Conservation (phyloP, 192 early-diverging fungal species). For the Umbelopsis ramanniana region DNA sequence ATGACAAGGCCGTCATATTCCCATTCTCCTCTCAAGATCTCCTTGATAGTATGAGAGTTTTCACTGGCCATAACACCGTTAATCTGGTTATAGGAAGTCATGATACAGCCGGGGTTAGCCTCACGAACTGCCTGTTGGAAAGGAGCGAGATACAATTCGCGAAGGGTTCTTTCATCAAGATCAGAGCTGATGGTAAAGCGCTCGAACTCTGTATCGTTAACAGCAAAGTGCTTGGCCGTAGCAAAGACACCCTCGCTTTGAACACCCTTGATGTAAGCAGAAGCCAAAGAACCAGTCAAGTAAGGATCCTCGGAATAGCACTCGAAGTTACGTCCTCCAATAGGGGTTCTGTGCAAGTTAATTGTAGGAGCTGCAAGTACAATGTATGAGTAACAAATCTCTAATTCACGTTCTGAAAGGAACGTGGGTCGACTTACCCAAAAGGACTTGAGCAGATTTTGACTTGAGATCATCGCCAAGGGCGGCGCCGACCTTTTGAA, state of each 20-base stretch:
- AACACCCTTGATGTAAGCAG: constrained; percentile 52
- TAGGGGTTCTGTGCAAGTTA: constrained; percentile 24
- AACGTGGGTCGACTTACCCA: neutral
- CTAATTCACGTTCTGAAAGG: neutral
- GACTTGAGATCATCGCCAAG: constrained; percentile 11
- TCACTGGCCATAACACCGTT: neutral
- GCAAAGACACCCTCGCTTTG: constrained; percentile 58
- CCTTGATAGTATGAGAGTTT: neutral
- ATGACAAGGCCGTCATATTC: constrained; percentile 6
- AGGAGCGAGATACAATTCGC: constrained; percentile 5
- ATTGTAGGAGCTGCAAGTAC: constrained; percentile 13
- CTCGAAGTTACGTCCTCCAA: constrained; percentile 25
- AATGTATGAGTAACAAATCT: neutral
- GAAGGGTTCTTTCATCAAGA: neutral
- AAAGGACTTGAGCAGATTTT: constrained; percentile 20
- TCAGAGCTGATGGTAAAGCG: constrained; percentile 9
- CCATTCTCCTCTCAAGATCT: constrained; percentile 15
- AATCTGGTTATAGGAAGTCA: constrained; percentile 15
- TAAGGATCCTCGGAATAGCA: constrained; percentile 49
- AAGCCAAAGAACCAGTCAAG: constrained; percentile 52
- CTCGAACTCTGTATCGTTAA: constrained; percentile 39
- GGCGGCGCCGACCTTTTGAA: constrained; percentile 7
- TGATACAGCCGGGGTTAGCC: constrained; percentile 11
- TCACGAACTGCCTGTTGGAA: constrained; percentile 14
- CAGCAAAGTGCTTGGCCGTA: constrained; percentile 64